Evolutionary conservation across 1,284 basidiomycete species (phyloP).

Genomic region (Pterula multifida): DNA sequence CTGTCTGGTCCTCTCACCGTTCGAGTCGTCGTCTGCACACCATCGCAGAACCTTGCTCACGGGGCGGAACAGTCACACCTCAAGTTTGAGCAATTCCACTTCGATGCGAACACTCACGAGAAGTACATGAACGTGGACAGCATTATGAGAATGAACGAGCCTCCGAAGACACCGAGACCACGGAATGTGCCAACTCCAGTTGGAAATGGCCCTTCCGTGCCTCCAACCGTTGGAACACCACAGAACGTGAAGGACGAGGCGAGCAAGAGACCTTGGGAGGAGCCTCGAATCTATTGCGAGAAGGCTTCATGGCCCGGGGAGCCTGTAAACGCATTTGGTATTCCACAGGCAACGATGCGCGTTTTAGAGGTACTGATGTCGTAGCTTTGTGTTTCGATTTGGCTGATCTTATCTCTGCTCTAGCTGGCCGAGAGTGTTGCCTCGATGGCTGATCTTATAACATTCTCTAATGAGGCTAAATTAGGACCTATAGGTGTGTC

Average conservation of each 20-base stretch:
- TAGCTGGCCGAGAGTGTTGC: conserved; percentile 67
- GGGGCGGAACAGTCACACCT: conserved; percentile 15
- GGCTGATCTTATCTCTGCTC: conserved; percentile 5
- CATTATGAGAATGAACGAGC: conserved; percentile 31
- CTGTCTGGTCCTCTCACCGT: conserved; percentile 59
- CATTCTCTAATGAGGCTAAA: conserved; percentile 38
- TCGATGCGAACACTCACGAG: conserved; percentile 57
- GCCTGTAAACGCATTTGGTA: conserved; percentile 74
- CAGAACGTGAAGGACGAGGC: conserved; percentile 10
- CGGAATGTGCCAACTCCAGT: conserved; percentile 27
- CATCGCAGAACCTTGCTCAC: not conserved
- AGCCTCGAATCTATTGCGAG: not conserved
- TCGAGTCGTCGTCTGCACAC: conserved; percentile 31
- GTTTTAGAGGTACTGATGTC: conserved; percentile 51
- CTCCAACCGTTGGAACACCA: conserved; percentile 20
- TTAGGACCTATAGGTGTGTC: conserved; percentile 55
- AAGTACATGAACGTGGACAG: conserved; percentile 53
- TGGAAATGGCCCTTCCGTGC: conserved; percentile 12
- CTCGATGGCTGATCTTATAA: conserved; percentile 63
- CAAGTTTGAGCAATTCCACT: conserved; percentile 58
- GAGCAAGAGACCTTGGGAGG: conserved; percentile 6
- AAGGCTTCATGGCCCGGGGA: conserved; percentile 45
- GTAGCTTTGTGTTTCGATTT: conserved; percentile 4
- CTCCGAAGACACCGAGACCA: conserved; percentile 26
- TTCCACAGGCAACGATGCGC: conserved; percentile 76